Base-by-base conservation (phyloP, 2,329 filamentous ascomycete genomes). In the Paramyrothecium roridum region DNA sequence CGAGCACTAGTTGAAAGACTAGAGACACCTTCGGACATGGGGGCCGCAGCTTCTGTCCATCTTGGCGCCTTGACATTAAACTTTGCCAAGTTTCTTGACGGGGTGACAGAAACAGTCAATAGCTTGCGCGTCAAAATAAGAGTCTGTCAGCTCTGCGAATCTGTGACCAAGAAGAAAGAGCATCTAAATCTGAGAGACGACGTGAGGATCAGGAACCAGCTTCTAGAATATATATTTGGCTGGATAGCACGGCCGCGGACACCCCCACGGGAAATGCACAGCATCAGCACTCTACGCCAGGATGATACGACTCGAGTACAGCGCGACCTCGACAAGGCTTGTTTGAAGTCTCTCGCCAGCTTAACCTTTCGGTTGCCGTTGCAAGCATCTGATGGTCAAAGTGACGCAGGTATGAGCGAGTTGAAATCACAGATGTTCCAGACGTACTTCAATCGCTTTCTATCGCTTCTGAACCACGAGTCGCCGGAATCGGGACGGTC, bases 391-490 rank as follows among this genome's bases (percentile, higher is more conserved):
- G 86, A 89, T 52, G 83, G 82, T 6, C 84, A 87, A 60, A 84
- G 79, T 13, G 86, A 89, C 69, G 85, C 83, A 2, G 83, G 85
- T 48, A 85, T 83, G 53, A 87, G 84, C 60, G 86, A 88, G 67
- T 77, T 86, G 52, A 89, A 89, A 65, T 86, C 84, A 1, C 83
- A 88, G 63, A 85, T 89, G 81, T 89, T 89, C 63, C 84, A 87
- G 58, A 84, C 81, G 8, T 89, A 89, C 66, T 89, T 89, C 70
- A 88, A 87, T 58, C 78, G 85, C 8, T 89, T 89, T 63, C 73
- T 89, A 20, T 87, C 84, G 1, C 72, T 89, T 4, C 74, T 89
- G 26, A 86, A 86, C 57, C 76, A 83, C 51, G 84, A 87, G 54
- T 69, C 77, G 1, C 63, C 72, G 8, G 82, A 85, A 43, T 53